Evolutionary conservation across 202 grass and related monocot species (phyloP).

Genomic region (Schoenoplectus tabernaemontani): DNA sequence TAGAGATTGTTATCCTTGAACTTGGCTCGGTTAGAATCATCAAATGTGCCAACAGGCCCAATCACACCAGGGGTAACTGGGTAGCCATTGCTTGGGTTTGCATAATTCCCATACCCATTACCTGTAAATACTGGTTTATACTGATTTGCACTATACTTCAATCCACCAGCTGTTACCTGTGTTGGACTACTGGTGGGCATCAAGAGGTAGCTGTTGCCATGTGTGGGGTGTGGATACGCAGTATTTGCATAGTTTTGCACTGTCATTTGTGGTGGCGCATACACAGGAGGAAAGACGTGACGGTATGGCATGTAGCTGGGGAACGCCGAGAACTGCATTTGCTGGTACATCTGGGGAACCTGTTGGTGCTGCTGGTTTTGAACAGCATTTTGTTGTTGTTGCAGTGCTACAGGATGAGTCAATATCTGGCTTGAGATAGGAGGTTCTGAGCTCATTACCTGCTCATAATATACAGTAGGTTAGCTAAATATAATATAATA

Average conservation of each 20-base stretch:
- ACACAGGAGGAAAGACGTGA: constrained; percentile 59
- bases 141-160: constrained; percentile 67
- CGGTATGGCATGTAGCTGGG: constrained; percentile 80
- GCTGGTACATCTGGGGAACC: constrained; percentile 76
- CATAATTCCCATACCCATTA: constrained; percentile 57
- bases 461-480: not conserved
- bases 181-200: constrained; percentile 56
- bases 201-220: constrained; percentile 59
- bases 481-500: not conserved
- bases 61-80: constrained; percentile 42
- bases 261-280: constrained; percentile 44
- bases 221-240: constrained; percentile 54
- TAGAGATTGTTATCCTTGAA: constrained; percentile 74
- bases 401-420: constrained; percentile 3
- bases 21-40: constrained; percentile 54
- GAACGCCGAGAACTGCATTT: constrained; percentile 59
- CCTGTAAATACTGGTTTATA: constrained; percentile 65
- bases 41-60: constrained; percentile 32
- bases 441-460: not conserved
- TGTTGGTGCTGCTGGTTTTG: constrained; percentile 69
- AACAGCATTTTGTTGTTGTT: not conserved
- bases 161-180: constrained; percentile 35
- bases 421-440: not conserved
- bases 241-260: constrained; percentile 61
- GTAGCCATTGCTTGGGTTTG: constrained; percentile 57